Conservation (phyloP, 345 rosid species). For the Firmiana major region DNA sequence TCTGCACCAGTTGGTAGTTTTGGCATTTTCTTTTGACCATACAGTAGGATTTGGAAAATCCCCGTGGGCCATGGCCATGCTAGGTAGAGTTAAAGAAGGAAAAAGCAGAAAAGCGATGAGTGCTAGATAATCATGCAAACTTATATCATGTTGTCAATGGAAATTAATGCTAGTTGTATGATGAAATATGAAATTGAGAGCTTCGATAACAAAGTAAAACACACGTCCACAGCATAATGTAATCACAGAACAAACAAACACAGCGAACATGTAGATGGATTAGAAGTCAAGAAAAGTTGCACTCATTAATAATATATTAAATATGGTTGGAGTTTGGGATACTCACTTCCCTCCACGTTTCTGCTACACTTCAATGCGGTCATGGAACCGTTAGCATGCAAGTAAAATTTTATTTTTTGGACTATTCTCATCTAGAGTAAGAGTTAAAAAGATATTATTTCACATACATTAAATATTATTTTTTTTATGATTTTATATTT, state of each 20-base stretch:
- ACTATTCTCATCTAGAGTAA: not conserved
- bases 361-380: not conserved
- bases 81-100: not conserved
- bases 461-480: too few relatives aligned
- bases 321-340: not conserved
- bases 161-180: not conserved
- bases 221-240: not conserved
- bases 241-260: not conserved
- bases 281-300: not conserved
- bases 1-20: not conserved
- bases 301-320: not conserved
- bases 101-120: not conserved
- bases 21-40: not conserved
- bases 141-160: not conserved
- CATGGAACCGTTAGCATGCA: not conserved
- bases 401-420: not conserved
- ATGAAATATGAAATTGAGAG: not conserved
- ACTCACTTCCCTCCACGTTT: not conserved
- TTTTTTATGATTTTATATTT: too few relatives aligned
- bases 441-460: too few relatives aligned
- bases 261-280: not conserved
- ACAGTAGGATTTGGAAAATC: not conserved
- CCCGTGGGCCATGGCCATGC: too few relatives aligned
- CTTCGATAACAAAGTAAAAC: not conserved
- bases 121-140: constrained; percentile 7